A percentile compares a stretch with the other conserved stretches of the same genome.
Evolutionary conservation across 2,329 filamentous ascomycete species (phyloP).

Genomic region (Epichloe bromicola): DNA sequence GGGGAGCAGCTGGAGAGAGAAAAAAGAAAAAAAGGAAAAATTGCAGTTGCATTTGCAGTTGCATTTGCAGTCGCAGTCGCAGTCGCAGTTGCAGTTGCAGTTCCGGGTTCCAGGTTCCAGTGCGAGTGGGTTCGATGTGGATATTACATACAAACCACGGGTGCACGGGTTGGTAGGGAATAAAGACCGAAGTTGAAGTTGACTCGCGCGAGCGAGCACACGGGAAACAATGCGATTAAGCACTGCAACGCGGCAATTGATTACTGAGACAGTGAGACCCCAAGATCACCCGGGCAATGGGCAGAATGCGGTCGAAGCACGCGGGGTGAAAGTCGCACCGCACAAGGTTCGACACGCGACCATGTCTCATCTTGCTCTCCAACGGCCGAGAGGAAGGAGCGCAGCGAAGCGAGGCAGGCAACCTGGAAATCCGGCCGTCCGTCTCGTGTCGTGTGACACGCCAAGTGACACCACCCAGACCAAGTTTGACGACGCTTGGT

Average conservation of each 20-base stretch:
- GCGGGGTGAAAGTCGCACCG: no score
- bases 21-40: background rate
- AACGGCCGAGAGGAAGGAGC: no score
- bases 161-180: background rate
- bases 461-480: no score
- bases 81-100: no score
- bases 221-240: no score
- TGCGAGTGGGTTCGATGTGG: slow-evolving; percentile 1
- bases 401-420: no score
- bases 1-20: no score
- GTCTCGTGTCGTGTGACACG: no score
- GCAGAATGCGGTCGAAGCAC: background rate
- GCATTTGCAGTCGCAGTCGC: background rate
- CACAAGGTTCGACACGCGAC: no score
- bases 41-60: background rate
- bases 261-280: background rate
- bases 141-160: background rate
- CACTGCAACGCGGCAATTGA: background rate
- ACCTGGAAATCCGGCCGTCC: no score
- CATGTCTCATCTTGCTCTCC: no score
- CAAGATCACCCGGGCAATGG: background rate
- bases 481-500: no score
- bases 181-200: background rate
- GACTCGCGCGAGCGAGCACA: background rate
- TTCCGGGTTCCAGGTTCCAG: background rate